phyloP scores from a whole-genome alignment of 768 basidiomycete species.

The Macrocybe gigantea region DNA sequence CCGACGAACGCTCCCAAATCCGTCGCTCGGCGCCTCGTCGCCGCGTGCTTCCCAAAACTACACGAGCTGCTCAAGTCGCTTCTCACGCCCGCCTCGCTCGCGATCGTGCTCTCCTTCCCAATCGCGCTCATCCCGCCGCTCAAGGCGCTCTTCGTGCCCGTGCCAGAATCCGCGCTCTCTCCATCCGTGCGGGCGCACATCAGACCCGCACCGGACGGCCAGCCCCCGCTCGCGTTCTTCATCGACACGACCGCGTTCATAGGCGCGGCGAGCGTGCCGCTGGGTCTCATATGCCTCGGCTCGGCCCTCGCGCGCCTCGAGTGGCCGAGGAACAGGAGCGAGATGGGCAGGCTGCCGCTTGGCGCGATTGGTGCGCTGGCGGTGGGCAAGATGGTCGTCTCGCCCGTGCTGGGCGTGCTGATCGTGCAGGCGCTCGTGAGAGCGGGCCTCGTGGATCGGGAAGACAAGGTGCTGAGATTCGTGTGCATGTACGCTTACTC shows the following conservation, averaged over 20 bases:
- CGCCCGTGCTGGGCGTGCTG: slow-evolving; percentile 56
- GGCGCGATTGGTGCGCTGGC: slow-evolving; percentile 52
- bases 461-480: slow-evolving; percentile 57
- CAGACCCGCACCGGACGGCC: slow-evolving; percentile 47
- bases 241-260: slow-evolving; percentile 45
- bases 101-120: slow-evolving; percentile 40
- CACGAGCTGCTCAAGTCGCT: slow-evolving; percentile 24
- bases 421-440: slow-evolving; percentile 46
- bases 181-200: slow-evolving; percentile 22
- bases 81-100: slow-evolving; percentile 35
- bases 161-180: slow-evolving; percentile 6
- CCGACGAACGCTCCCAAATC: background rate
- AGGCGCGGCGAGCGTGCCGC: slow-evolving; percentile 47
- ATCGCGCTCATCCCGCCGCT: slow-evolving; percentile 44
- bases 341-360: slow-evolving; percentile 37
- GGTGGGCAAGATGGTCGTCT: slow-evolving; percentile 46
- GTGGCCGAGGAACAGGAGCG: slow-evolving; percentile 33
- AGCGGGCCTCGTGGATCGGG: slow-evolving; percentile 37
- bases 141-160: slow-evolving; percentile 44
- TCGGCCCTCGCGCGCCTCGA: slow-evolving; percentile 51
- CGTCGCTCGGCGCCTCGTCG: background rate
- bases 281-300: slow-evolving; percentile 50
- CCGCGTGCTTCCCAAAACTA: background rate
- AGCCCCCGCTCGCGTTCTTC: slow-evolving; percentile 49
- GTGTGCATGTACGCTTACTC: slow-evolving; percentile 54